A percentile compares a stretch with the other conserved stretches of the same genome.
phyloP scores from a whole-genome alignment of 1,284 basidiomycete species.

The Ceratorhiza oryzae-sativae region DNA sequence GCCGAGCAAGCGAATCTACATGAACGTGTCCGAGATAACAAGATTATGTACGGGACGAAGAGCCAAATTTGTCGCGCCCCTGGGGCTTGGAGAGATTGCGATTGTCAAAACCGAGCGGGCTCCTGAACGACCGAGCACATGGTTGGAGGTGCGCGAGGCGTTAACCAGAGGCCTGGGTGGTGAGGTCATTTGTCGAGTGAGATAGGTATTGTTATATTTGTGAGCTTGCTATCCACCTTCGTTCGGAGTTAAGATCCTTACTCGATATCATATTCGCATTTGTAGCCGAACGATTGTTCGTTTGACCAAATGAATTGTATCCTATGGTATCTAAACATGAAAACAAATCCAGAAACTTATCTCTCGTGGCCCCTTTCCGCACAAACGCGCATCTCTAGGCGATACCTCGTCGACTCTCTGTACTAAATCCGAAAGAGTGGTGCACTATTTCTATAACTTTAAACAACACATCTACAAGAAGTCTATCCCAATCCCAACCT shows the following conservation, averaged over 20 bases:
- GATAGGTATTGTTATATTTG: conserved; percentile 49
- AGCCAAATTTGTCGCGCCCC: conserved; percentile 73
- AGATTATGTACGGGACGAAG: conserved; percentile 75
- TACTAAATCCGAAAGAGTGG: too few species aligned
- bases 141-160: conserved; percentile 76
- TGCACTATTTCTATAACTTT: neutral
- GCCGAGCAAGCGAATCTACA: conserved; percentile 75
- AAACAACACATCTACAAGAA: conserved; percentile 55
- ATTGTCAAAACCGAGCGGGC: conserved; percentile 74
- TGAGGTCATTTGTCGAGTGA: conserved; percentile 77
- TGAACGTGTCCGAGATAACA: conserved; percentile 74
- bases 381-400: too few species aligned
- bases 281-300: too few species aligned
- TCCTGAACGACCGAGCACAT: conserved; percentile 44
- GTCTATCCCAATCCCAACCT: conserved; percentile 92
- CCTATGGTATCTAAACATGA: neutral
- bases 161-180: conserved; percentile 68
- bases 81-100: conserved; percentile 86
- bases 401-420: too few species aligned
- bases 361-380: too few species aligned
- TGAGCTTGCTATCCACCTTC: neutral
- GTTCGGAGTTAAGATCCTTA: neutral
- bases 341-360: too few species aligned
- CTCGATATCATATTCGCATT: neutral
- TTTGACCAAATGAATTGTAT: neutral